Conservation (phyloP, 768 basidiomycete species). For the Pulveroboletus sp. region DNA sequence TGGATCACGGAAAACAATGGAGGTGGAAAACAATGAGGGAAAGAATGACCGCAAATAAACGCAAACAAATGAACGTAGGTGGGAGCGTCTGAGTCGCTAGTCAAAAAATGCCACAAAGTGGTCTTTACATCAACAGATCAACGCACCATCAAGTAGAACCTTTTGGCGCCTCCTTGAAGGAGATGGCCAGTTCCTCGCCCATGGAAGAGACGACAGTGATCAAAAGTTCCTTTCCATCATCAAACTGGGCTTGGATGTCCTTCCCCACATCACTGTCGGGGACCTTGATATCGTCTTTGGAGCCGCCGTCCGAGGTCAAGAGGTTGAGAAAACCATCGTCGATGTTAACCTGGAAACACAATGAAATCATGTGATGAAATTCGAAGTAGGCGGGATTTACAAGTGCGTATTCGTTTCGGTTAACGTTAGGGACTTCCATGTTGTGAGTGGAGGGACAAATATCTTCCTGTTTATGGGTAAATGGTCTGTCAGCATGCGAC, state of each 20-base stretch:
- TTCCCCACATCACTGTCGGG: slow-evolving; percentile 83
- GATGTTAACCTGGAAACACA: slow-evolving; percentile 63
- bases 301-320: slow-evolving; percentile 71
- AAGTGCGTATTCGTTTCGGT: slow-evolving; percentile 86
- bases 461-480: slow-evolving; percentile 63
- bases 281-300: slow-evolving; percentile 94
- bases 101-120: not conserved
- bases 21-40: slow-evolving; percentile 2
- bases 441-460: slow-evolving; percentile 98
- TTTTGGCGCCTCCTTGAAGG: slow-evolving; percentile 87
- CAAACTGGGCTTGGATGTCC: slow-evolving; percentile 67
- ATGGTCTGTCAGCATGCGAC: slow-evolving; percentile 1
- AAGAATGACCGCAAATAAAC: slow-evolving; percentile 13
- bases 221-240: slow-evolving; percentile 83
- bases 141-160: slow-evolving; percentile 29
- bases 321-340: slow-evolving; percentile 96
- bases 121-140: not conserved
- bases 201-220: slow-evolving; percentile 88
- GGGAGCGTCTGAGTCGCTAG: not conserved
- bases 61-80: slow-evolving; percentile 14
- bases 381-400: slow-evolving; percentile 39
- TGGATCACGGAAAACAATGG: slow-evolving; percentile 10
- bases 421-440: slow-evolving; percentile 98
- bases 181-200: slow-evolving; percentile 90
- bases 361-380: slow-evolving; percentile 3